These are phyloP conservation scores for Myxozyma neotropica DNA, from an alignment of 805 yeast species.

Conservation along the genomic window DNA sequence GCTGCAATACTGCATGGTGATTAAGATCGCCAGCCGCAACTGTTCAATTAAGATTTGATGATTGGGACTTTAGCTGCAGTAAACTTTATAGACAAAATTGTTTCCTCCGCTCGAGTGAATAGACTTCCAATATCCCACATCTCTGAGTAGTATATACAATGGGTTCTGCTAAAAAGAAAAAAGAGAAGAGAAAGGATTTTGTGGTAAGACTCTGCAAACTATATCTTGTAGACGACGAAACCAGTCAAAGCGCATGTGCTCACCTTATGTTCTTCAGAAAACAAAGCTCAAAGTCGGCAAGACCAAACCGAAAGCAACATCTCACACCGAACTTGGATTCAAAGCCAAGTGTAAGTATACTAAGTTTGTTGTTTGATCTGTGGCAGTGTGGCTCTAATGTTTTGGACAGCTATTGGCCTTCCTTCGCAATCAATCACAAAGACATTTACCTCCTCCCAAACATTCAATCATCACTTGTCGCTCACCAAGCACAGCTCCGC, in stretches of 20 bases:
- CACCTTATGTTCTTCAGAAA: constrained; percentile 45
- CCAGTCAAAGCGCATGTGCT: neutral
- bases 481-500: constrained; percentile 74
- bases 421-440: constrained; percentile 45
- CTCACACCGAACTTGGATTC: constrained; percentile 85
- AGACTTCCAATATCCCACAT: too few species aligned
- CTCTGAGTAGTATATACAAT: too few species aligned
- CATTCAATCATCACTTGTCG: constrained; percentile 60
- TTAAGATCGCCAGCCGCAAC: too few species aligned
- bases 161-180: constrained; percentile 51
- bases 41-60: too few species aligned
- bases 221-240: neutral
- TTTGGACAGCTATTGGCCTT: constrained; percentile 43
- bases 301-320: constrained; percentile 65
- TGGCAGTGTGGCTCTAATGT: neutral
- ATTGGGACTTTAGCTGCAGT: neutral
- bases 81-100: neutral
- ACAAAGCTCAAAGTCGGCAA: constrained; percentile 88
- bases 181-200: constrained; percentile 73
- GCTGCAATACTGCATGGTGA: too few species aligned
- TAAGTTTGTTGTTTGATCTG: too few species aligned
- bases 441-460: constrained; percentile 29
- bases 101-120: neutral
- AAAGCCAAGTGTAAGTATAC: constrained; percentile 53
- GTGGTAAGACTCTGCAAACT: constrained; percentile 41